Evolutionary conservation across 2,329 filamentous ascomycete species (phyloP).

Genomic region (Penicillium sp.): DNA sequence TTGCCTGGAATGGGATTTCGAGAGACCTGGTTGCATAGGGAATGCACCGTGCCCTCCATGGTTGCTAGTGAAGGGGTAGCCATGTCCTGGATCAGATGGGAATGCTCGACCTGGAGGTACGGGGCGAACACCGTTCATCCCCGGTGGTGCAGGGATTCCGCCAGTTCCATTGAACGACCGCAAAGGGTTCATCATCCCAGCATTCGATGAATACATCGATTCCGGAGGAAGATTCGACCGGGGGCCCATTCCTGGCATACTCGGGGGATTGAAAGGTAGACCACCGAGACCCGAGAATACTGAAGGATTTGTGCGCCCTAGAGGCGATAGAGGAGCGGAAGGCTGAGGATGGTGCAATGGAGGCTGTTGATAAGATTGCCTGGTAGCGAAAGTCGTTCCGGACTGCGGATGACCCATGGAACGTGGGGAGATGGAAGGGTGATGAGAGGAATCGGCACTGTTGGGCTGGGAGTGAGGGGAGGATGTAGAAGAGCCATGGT

Average conservation of each 20-base stretch:
- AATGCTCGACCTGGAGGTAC: slow-evolving; percentile 58
- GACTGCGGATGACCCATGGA: slow-evolving; percentile 65
- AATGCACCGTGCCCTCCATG: slow-evolving; percentile 45
- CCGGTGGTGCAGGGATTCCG: slow-evolving; percentile 56
- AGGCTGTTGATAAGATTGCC: slow-evolving; percentile 57
- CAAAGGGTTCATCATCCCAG: slow-evolving; percentile 55
- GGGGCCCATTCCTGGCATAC: slow-evolving; percentile 54
- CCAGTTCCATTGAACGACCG: slow-evolving; percentile 54
- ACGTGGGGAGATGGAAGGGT: slow-evolving; percentile 60
- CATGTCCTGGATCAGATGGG: slow-evolving; percentile 47
- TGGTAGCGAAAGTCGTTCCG: slow-evolving; percentile 60
- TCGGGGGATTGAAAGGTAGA: slow-evolving; percentile 55
- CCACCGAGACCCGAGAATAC: slow-evolving; percentile 52
- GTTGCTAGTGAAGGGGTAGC: slow-evolving; percentile 43
- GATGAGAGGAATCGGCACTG: slow-evolving; percentile 56
- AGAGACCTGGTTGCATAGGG: slow-evolving; percentile 39
- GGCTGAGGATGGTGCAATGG: slow-evolving; percentile 59
- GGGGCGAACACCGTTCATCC: slow-evolving; percentile 61
- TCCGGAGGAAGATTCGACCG: slow-evolving; percentile 52
- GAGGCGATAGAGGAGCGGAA: slow-evolving; percentile 63
- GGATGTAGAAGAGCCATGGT: slow-evolving; percentile 69
- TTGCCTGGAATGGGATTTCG: slow-evolving; percentile 69
- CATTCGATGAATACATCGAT: slow-evolving; percentile 56
- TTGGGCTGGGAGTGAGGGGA: slow-evolving; percentile 58
- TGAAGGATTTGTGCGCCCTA: slow-evolving; percentile 58